Percentiles rank a stretch among this genome's conserved stretches.
Conservation (phyloP, 106 monocot genomes). For the Hemerocallis citrina region DNA sequence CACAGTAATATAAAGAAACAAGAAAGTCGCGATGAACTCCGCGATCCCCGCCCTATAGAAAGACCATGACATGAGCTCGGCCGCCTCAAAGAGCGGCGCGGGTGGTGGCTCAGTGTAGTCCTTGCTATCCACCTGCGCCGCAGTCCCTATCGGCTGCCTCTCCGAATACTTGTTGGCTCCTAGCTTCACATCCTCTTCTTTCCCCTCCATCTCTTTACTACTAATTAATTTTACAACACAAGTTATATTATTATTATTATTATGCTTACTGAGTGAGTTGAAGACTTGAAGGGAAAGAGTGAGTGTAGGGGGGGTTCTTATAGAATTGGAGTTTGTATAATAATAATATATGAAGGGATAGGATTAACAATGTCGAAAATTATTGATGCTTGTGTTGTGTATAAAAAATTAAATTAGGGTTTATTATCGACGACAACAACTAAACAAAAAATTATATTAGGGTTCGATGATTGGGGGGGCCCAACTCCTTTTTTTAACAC, state of each 20-base stretch:
- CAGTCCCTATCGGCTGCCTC: slow-evolving; percentile 42
- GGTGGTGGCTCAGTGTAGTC: slow-evolving; percentile 60
- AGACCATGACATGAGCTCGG: slow-evolving; percentile 47
- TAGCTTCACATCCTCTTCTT: slow-evolving; percentile 40
- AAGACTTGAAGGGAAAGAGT: not conserved
- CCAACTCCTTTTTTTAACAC: no score
- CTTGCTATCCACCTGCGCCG: slow-evolving; percentile 31
- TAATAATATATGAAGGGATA: not conserved
- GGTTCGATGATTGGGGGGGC: not conserved
- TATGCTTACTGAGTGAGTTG: not conserved
- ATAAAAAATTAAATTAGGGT: not conserved
- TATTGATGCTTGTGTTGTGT: not conserved
- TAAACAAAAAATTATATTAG: not conserved
- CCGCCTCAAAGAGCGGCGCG: slow-evolving; percentile 44
- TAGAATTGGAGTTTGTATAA: not conserved
- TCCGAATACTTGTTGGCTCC: slow-evolving; percentile 48
- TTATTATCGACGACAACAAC: not conserved
- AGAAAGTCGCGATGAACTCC: slow-evolving; percentile 54
- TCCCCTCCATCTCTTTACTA: slow-evolving; percentile 20
- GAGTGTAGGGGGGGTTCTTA: no score
- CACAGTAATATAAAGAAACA: slow-evolving; percentile 52
- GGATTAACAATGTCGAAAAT: not conserved
- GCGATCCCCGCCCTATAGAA: slow-evolving; percentile 58
- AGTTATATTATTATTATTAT: not conserved
- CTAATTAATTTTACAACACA: no score